Evolutionary conservation across 148 eudicot species (phyloP).

Genomic region (Nepenthes mirabilis): DNA sequence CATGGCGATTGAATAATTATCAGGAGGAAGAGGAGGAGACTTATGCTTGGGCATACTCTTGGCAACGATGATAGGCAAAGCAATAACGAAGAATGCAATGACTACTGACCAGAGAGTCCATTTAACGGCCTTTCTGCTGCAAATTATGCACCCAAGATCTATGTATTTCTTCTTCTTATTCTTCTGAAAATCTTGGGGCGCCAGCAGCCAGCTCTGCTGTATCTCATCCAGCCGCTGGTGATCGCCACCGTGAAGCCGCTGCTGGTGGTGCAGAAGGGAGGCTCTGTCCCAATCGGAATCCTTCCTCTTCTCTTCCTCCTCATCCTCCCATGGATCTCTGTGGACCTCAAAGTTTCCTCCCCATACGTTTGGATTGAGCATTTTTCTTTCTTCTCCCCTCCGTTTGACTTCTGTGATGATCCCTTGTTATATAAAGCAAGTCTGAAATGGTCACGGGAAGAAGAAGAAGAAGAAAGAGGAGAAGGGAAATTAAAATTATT

Average conservation of each 20-base stretch:
- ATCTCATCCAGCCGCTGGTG: constrained; percentile 28
- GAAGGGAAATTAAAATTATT: no score
- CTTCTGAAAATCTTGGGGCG: constrained; percentile 13
- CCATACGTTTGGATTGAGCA: constrained; percentile 35
- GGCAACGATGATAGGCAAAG: constrained; percentile 31
- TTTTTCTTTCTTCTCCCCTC: constrained; percentile 1
- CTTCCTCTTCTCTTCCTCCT: constrained; percentile 11
- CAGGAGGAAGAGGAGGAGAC: constrained; percentile 14
- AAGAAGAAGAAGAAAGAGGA: no score
- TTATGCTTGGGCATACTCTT: constrained; percentile 38
- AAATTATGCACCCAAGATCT: constrained; percentile 48
- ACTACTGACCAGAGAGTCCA: constrained; percentile 24
- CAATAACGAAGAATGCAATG: constrained; percentile 28
- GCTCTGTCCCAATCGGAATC: constrained; percentile 40
- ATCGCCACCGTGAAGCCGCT: constrained; percentile 2
- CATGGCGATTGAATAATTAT: constrained; percentile 38
- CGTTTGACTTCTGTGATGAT: not conserved
- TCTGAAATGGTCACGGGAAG: no score
- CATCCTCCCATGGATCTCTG: constrained; percentile 6
- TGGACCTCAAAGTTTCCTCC: constrained; percentile 40
- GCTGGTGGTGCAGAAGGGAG: constrained; percentile 23
- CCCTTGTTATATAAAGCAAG: not conserved
- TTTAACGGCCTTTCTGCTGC: constrained; percentile 24
- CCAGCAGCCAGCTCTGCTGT: constrained; percentile 56
- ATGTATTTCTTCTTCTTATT: constrained; percentile 37